Evolutionary conservation across 2,329 filamentous ascomycete species (phyloP).

Genomic region (Pseudocercospora eumusae): DNA sequence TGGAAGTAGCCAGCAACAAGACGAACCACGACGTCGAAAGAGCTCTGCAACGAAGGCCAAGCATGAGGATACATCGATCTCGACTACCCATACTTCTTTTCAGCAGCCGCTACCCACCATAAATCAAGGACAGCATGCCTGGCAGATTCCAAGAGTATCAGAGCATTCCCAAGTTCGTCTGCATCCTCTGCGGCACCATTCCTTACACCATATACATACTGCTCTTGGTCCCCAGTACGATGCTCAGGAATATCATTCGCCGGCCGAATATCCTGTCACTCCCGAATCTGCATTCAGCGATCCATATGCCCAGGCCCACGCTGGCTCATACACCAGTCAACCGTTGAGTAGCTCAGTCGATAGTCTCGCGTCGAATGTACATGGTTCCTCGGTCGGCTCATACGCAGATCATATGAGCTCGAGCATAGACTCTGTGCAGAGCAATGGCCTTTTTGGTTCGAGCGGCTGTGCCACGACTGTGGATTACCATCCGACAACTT

Average conservation of each 20-base stretch:
- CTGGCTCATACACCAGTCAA: constrained; percentile 25
- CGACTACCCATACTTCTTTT: constrained; percentile 12
- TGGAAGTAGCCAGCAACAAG: constrained; percentile 27
- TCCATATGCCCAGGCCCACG: constrained; percentile 39
- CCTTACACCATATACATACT: constrained; percentile 48
- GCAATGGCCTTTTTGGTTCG: constrained; percentile 24
- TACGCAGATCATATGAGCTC: constrained; percentile 45
- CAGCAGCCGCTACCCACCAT: constrained; percentile 26
- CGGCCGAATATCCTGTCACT: constrained; percentile 50
- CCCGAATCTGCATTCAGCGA: constrained; percentile 48
- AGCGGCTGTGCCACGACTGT: neutral
- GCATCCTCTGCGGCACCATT: constrained; percentile 39
- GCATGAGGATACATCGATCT: constrained; percentile 9
- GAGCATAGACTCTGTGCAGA: constrained; percentile 50
- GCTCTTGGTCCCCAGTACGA: constrained; percentile 45
- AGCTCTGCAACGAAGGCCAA: constrained; percentile 19
- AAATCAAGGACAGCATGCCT: constrained; percentile 31
- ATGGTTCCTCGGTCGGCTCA: constrained; percentile 39
- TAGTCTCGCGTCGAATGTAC: constrained; percentile 19
- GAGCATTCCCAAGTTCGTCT: constrained; percentile 42
- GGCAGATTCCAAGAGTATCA: constrained; percentile 43
- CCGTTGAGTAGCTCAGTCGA: constrained; percentile 25
- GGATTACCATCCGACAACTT: constrained; percentile 16
- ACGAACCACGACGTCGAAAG: constrained; percentile 13
- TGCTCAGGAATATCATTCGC: constrained; percentile 51